phyloP scores from a whole-genome alignment of 352 stramenopile species.

The Globisporangium barbulae region DNA sequence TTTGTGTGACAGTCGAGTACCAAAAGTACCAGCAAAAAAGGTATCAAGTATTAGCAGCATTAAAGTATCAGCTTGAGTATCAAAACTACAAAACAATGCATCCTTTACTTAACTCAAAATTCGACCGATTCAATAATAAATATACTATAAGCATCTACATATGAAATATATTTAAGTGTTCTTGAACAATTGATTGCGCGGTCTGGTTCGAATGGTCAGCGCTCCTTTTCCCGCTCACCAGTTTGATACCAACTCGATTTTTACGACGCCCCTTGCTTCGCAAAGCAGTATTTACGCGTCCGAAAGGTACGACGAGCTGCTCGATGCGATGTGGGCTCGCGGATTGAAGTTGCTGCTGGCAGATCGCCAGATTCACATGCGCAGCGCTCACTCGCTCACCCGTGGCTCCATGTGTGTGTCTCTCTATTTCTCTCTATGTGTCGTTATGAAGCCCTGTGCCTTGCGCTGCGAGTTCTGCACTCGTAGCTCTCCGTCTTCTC shows the following conservation, averaged over 20 bases:
- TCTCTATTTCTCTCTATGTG: not conserved
- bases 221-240: not conserved
- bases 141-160: not conserved
- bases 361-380: not conserved
- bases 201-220: not conserved
- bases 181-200: not conserved
- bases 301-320: conserved; percentile 5
- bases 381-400: not conserved
- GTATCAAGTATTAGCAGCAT: not conserved
- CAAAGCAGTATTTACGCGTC: conserved; percentile 12
- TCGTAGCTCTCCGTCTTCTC: not conserved
- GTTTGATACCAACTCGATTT: conserved; percentile 4
- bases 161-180: not conserved
- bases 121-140: not conserved
- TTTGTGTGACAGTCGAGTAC: not conserved
- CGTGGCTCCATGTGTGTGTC: not conserved
- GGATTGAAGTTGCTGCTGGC: not conserved
- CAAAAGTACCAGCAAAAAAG: not conserved
- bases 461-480: not conserved
- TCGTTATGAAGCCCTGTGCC: not conserved
- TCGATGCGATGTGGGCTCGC: not conserved
- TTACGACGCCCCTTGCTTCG: not conserved
- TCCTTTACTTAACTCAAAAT: not conserved
- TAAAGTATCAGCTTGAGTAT: not conserved
- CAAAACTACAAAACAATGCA: not conserved